A percentile compares a stretch with the other conserved stretches of the same genome.
phyloP scores from a whole-genome alignment of 2,329 filamentous ascomycete species.

The Emericellopsis atlantica region DNA sequence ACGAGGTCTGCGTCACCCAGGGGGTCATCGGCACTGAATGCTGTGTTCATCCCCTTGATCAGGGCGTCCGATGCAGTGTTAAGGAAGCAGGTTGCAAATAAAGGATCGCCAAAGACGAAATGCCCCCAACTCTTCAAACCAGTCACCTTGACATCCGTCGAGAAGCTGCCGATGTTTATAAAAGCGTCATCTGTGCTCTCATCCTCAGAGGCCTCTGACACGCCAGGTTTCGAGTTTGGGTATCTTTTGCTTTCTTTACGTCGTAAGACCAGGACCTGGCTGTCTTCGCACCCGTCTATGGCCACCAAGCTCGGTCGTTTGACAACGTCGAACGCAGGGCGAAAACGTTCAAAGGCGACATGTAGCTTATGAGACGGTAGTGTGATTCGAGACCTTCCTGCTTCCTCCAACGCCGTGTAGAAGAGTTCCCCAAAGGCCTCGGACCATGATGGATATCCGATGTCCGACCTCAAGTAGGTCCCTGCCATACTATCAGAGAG shows the following conservation, averaged over 20 bases:
- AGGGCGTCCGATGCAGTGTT: background rate
- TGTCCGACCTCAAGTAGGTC: background rate
- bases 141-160: slow-evolving; percentile 21
- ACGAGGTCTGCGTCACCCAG: background rate
- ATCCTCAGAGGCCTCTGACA: background rate
- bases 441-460: slow-evolving; percentile 26
- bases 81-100: slow-evolving; percentile 26
- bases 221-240: too few relatives aligned
- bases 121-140: slow-evolving; percentile 47
- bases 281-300: slow-evolving; percentile 39
- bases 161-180: background rate
- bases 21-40: background rate
- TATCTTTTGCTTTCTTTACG: too few relatives aligned
- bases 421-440: slow-evolving; percentile 28
- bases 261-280: slow-evolving; percentile 27
- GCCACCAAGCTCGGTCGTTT: slow-evolving; percentile 37
- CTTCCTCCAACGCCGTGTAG: too few relatives aligned
- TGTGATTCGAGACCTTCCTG: too few relatives aligned
- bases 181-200: background rate
- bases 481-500: too few relatives aligned
- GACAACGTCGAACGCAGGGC: slow-evolving; percentile 37
- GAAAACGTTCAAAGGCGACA: slow-evolving; percentile 27
- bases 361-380: too few relatives aligned
- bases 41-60: background rate
- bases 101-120: slow-evolving; percentile 46